phyloP scores from a whole-genome alignment of 768 basidiomycete species.

The Tephrocybe rancida region DNA sequence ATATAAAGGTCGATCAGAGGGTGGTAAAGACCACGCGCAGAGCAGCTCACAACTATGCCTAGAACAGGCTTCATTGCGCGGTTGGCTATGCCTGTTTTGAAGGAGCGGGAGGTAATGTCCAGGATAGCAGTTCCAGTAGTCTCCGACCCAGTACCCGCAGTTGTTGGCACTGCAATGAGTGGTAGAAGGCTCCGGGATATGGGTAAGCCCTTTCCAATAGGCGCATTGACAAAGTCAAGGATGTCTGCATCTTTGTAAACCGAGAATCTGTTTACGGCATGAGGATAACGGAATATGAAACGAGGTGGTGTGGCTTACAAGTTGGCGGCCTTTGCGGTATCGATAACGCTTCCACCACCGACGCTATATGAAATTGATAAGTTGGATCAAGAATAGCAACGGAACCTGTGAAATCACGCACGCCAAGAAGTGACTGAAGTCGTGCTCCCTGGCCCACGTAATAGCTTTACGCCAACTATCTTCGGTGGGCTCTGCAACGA shows the following conservation, averaged over 20 bases:
- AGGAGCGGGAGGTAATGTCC: conserved; percentile 87
- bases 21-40: background rate
- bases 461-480: conserved; percentile 89
- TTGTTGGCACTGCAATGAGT: conserved; percentile 79
- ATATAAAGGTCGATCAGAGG: background rate
- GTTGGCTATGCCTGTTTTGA: conserved; percentile 97
- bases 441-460: conserved; percentile 79
- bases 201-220: conserved; percentile 89
- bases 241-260: conserved; percentile 92
- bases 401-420: conserved; percentile 35
- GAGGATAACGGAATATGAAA: background rate
- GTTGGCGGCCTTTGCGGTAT: conserved; percentile 95
- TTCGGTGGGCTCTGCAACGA: conserved; percentile 91
- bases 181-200: conserved; percentile 76
- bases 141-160: conserved; percentile 89
- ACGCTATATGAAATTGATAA: conserved; percentile 48
- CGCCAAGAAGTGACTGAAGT: conserved; percentile 95
- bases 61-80: conserved; percentile 89
- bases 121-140: conserved; percentile 95
- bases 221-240: conserved; percentile 97
- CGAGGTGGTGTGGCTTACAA: conserved; percentile 45
- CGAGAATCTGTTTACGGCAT: conserved; percentile 57
- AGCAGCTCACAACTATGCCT: conserved; percentile 63
- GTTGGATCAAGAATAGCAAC: conserved; percentile 2
- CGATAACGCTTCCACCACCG: conserved; percentile 94